Conservation (phyloP, 192 early-diverging fungal genomes). For the Dissophora globulifera region DNA sequence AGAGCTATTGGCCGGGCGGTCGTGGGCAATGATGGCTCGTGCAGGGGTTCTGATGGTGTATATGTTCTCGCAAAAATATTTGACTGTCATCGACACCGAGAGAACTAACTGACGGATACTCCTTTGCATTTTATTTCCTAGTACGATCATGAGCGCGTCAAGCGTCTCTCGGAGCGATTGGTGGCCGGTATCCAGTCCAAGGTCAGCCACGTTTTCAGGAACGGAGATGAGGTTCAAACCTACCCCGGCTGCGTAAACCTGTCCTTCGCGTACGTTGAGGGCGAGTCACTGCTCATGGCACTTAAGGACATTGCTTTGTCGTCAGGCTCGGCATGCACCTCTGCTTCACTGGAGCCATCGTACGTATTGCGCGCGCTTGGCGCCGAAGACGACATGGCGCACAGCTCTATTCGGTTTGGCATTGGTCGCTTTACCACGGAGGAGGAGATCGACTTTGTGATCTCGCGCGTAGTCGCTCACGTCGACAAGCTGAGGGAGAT, state of each 20-base stretch:
- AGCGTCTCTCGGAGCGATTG: slow-evolving; percentile 78
- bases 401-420: slow-evolving; percentile 94
- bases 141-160: slow-evolving; percentile 83
- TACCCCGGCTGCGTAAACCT: slow-evolving; percentile 97
- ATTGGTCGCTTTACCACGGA: slow-evolving; percentile 97
- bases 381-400: slow-evolving; percentile 96
- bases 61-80: background rate
- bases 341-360: slow-evolving; percentile 94
- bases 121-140: slow-evolving; percentile 6
- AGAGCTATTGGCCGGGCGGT: slow-evolving; percentile 6
- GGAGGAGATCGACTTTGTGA: slow-evolving; percentile 91
- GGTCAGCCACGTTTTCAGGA: slow-evolving; percentile 86
- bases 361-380: slow-evolving; percentile 98
- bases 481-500: slow-evolving; percentile 93
- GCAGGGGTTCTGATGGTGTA: slow-evolving; percentile 68
- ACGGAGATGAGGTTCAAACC: slow-evolving; percentile 81
- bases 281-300: slow-evolving; percentile 97
- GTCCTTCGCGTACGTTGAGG: slow-evolving; percentile 97
- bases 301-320: slow-evolving; percentile 97
- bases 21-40: slow-evolving; percentile 57
- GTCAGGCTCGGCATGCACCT: slow-evolving; percentile 96
- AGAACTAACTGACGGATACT: background rate
- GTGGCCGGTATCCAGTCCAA: slow-evolving; percentile 83
- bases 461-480: slow-evolving; percentile 80
- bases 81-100: background rate